Base-by-base conservation (phyloP, 2,329 filamentous ascomycete genomes). In the Pseudocercospora musae region DNA sequence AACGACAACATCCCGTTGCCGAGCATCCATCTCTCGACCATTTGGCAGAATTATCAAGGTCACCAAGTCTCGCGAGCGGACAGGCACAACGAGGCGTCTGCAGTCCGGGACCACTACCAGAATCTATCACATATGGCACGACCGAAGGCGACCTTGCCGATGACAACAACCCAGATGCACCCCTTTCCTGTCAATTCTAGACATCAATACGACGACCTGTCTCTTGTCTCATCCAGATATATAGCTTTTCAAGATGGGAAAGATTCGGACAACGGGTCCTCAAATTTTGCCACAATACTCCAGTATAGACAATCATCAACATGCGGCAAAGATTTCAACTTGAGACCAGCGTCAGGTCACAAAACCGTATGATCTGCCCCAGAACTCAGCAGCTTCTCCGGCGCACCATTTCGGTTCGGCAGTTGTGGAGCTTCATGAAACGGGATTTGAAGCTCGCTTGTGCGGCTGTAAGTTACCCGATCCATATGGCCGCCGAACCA, bases 401-500 rank as follows among this genome's bases (percentile, higher is more conserved):
- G 20, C 20, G 31, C 27, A n/a, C 50, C 50, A 54, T 37, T 27
- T 54, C 52, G 52, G 18, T 54, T 54, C 57, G 21, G 54, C 60
- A 62, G 27, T 25, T 54, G 27, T 40, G 29, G 29, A 37, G 4
- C 15, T 29, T 37, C 27, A 9, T 57, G 54, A 46, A 44, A 57
- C 54, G 54, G 37, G 18, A 31, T 9, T 8, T 9, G 23, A 55
- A 21, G 31, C 29, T 37, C 52, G 52, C 29, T 42, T 55, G 29
- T 18, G 31, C 52, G 52, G 31, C 52, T 4, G 18, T 18, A n/a
- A n/a, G n/a, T n/a, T n/a, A 40, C 18, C 31, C 31, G 27, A 55
- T 42, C 18, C 29, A 37, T 23, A 37, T 55, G n/a, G 20, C 20
- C 27, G 52, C 52, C 25, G 21, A 55, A 55, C 27, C 33, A 42